A percentile compares a stretch with the other conserved stretches of the same genome.
Evolutionary conservation across 768 basidiomycete species (phyloP).

Genomic region (Pulveroboletus sp.): DNA sequence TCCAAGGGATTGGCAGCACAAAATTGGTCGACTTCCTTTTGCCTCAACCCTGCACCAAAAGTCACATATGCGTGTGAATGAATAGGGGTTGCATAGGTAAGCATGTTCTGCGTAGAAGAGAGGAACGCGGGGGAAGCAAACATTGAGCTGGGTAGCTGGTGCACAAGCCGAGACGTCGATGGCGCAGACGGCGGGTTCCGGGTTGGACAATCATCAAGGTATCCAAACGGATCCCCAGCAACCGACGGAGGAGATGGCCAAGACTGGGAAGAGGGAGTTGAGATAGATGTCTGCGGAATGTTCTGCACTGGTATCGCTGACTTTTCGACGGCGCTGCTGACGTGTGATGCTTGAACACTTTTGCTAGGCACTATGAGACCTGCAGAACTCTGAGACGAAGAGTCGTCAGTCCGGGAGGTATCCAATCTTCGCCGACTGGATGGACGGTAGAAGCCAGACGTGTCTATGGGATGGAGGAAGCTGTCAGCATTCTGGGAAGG

Average conservation of each 20-base stretch:
- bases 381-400: background rate
- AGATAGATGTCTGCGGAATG: background rate
- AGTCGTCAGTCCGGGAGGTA: background rate
- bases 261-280: slow-evolving; percentile 3
- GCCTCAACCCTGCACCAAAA: slow-evolving; percentile 80
- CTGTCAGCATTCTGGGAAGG: slow-evolving; percentile 52
- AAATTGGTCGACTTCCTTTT: slow-evolving; percentile 79
- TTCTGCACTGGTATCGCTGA: background rate
- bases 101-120: slow-evolving; percentile 35
- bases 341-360: background rate
- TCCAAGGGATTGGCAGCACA: slow-evolving; percentile 66
- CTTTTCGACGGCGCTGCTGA: background rate
- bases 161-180: slow-evolving; percentile 23
- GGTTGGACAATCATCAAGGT: slow-evolving; percentile 40
- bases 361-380: background rate
- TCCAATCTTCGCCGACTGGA: slow-evolving; percentile 18
- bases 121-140: slow-evolving; percentile 33
- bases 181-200: slow-evolving; percentile 23
- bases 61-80: slow-evolving; percentile 76
- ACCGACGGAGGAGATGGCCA: slow-evolving; percentile 4
- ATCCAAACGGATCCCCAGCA: slow-evolving; percentile 55
- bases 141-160: slow-evolving; percentile 28
- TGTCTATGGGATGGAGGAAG: slow-evolving; percentile 37
- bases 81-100: slow-evolving; percentile 52
- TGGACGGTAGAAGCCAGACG: slow-evolving; percentile 16